Evolutionary conservation across 768 basidiomycete genomes (phyloP), one percentile per base, ranked within the genome.

Genomic region (Pisolithus marmoratus): DNA sequence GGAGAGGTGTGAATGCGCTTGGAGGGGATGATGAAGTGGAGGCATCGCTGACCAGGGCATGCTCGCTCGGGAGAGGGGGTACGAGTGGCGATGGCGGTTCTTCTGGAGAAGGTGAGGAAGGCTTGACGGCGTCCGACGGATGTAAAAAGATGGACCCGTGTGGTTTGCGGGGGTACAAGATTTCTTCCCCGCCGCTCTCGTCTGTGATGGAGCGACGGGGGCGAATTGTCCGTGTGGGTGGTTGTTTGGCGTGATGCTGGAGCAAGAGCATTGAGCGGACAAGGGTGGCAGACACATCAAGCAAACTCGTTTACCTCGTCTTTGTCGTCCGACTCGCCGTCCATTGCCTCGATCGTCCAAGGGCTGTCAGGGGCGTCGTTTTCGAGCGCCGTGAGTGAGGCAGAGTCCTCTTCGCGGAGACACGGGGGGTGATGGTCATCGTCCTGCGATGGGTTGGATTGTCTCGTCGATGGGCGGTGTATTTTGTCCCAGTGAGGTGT

Each of bases 401-500:
- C 52, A 9, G 48, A 55, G 37, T 71, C 65, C 46, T 72, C 69
- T 37, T 72, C 66, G 4, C 63, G 57, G 34, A 65, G 19, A 42
- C 57, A 49, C 17, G 70, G 70, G 22, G 72, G 60, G 5, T 70
- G 54, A 26, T 70, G 54, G 24, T 74, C 66, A 5, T 77, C 70
- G 37, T 77, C 76, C 52, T 78, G 46, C 20, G 65, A 59, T 48
- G 67, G 76, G 66, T 34, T 72, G 68, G 19, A 19, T 20, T 41
- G 40, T 41, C 40, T 41, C 22, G 65, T 41, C 22, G 65, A 59
- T 46, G 66, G 76, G 58, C 68, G 66, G 27, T 72, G 68, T 45
- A 78, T 76, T 63, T 80, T 80, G 54, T 79, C 79, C 94, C 94
- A 99, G 54, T 94, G 81, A 45, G 96, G 96, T n/a, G 96, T 99